Percentiles rank a stretch among this genome's conserved stretches.
Conservation (phyloP, 106 monocot species). For the Dendrobium nobile region DNA sequence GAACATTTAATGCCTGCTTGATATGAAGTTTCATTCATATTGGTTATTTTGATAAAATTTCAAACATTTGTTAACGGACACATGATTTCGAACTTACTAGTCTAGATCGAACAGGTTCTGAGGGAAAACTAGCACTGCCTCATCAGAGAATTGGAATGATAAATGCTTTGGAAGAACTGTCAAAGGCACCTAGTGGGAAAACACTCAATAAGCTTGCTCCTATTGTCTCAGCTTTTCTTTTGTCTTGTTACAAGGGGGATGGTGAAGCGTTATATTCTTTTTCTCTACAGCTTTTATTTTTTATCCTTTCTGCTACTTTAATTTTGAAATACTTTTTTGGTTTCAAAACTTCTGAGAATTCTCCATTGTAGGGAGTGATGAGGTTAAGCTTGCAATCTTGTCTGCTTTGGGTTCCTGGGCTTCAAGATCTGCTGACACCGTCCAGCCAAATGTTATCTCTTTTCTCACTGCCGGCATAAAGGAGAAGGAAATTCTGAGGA, state of each 20-base stretch:
- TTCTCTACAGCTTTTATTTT: neutral
- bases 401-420: constrained; percentile 75
- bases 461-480: constrained; percentile 73
- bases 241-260: constrained; percentile 83
- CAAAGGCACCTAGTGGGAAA: constrained; percentile 65
- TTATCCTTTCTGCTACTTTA: neutral
- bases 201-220: constrained; percentile 52
- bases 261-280: constrained; percentile 18
- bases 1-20: neutral
- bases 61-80: neutral
- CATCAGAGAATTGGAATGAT: constrained; percentile 93
- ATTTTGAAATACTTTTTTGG: neutral
- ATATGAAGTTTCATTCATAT: neutral
- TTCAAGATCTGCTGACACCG: constrained; percentile 45
- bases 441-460: constrained; percentile 65
- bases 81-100: neutral
- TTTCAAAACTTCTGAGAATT: constrained; percentile 7
- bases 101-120: constrained; percentile 56
- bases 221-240: constrained; percentile 51
- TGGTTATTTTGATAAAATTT: neutral
- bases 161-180: constrained; percentile 69
- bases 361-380: constrained; percentile 69
- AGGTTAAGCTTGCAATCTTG: constrained; percentile 81
- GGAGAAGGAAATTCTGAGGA: constrained; percentile 85
- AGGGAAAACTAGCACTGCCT: constrained; percentile 76